Evolutionary conservation across 257 asterid species (phyloP), one percentile per base, ranked within the genome.

Genomic region (Lithospermum erythrorhizon): DNA sequence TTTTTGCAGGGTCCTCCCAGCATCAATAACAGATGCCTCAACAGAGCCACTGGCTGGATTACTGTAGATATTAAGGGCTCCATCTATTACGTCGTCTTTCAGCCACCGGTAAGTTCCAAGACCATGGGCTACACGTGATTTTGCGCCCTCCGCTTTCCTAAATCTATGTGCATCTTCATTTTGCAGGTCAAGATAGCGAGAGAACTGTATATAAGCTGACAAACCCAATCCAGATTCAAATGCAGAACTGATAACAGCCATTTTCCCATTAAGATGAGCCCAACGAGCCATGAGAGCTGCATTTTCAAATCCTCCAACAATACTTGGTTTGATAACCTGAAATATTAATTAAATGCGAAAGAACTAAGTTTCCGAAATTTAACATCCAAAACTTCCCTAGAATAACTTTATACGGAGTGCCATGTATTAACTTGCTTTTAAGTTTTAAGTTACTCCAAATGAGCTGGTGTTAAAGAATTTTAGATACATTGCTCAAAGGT

Each of bases 71-170:
- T 74, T 76, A 41, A 87, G 79, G 66, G 86, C 78, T 72, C 69
- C 71, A 8, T 56, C 41, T 19, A 83, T 76, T 59, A 83, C 94
- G 53, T 89, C 79, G 75, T 89, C 97, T 72, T 75, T 75, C 65
- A 93, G 80, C 98, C 98, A 93, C 68, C 66, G 79, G 80, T 89
- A 93, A 11, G 97, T 93, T 68, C 97, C 97, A 27, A 93, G 91
- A 58, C 98, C 98, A 52, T 93, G 98, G 32, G 90, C 87, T 35
- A 73, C 37, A 55, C 62, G 14, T 16, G 66, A 63, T 37, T 64
- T 77, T 10, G 76, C 72, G 55, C 80, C 83, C 76, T 79, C 78
- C 53, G 11, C 6, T 56, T 79, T 80, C 80, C 67, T 70, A 62
- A 73, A 37, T 48, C 65, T 70, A 59, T 59, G 77, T 49, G 77